phyloP scores from a whole-genome alignment of 116 monocot genomes.

The Phalaenopsis hybrid region DNA sequence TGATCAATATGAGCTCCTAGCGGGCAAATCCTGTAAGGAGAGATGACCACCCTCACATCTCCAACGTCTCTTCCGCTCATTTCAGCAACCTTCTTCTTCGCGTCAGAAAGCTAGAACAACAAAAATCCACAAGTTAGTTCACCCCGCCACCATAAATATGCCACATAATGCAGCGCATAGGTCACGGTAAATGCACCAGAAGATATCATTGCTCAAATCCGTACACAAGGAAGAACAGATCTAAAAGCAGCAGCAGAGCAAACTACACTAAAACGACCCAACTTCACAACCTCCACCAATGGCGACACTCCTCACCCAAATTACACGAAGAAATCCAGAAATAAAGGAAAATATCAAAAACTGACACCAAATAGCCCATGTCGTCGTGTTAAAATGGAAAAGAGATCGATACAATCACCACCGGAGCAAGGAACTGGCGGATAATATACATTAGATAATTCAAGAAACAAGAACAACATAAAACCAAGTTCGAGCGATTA shows the following conservation, averaged over 20 bases:
- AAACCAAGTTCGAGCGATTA: neutral
- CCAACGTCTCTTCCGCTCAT: constrained; percentile 43
- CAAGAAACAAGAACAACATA: neutral
- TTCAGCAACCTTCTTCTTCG: constrained; percentile 50
- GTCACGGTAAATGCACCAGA: neutral
- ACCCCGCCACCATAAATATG: neutral
- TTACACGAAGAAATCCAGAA: neutral
- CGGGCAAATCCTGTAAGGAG: constrained; percentile 91
- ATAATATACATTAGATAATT: neutral
- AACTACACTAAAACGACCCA: neutral
- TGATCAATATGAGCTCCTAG: constrained; percentile 95
- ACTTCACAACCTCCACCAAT: neutral
- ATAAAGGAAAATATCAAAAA: neutral
- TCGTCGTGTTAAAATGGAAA: neutral
- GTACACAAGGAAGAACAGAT: neutral
- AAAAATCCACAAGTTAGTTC: neutral
- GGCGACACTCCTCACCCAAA: neutral
- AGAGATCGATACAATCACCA: neutral
- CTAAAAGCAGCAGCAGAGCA: neutral
- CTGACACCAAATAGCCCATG: neutral
- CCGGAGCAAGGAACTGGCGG: neutral
- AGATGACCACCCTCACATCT: constrained; percentile 67
- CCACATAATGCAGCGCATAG: neutral
- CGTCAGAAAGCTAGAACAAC: constrained; percentile 30
- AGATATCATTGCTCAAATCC: neutral